Percentiles rank a stretch among this genome's conserved stretches.
Evolutionary conservation across 805 yeast species (phyloP).

Genomic region (Danielia reshetovae): DNA sequence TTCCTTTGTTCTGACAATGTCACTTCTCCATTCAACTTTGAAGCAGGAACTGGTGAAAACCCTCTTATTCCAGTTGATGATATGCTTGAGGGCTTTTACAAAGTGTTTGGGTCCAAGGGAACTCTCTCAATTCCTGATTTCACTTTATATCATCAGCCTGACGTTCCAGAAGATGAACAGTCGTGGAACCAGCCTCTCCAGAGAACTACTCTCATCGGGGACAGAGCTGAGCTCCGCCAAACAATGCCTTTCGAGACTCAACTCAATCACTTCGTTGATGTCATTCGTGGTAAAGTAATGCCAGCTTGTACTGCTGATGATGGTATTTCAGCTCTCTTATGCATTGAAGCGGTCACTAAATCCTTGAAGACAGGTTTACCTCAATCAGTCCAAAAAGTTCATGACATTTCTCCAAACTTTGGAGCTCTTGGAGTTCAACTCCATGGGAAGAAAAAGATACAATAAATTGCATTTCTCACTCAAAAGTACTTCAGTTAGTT

Average conservation of each 20-base stretch:
- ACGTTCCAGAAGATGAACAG: slow-evolving; percentile 1
- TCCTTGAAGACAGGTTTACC: slow-evolving; percentile 35
- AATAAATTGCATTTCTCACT: background rate
- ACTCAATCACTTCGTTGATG: slow-evolving; percentile 34
- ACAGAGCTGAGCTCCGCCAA: slow-evolving; percentile 12
- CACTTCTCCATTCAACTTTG: slow-evolving; percentile 36
- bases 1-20: slow-evolving; percentile 37
- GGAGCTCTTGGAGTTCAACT: background rate
- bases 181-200: slow-evolving; percentile 25
- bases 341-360: slow-evolving; percentile 32
- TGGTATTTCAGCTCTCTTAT: slow-evolving; percentile 34
- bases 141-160: slow-evolving; percentile 27
- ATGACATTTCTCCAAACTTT: slow-evolving; percentile 13
- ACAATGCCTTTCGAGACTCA: slow-evolving; percentile 35
- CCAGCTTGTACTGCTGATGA: slow-evolving; percentile 35
- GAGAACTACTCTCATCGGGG: slow-evolving; percentile 11
- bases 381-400: slow-evolving; percentile 22
- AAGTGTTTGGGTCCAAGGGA: slow-evolving; percentile 37
- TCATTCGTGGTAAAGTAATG: slow-evolving; percentile 24
- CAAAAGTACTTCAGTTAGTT: too few species aligned
- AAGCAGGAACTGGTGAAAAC: slow-evolving; percentile 38
- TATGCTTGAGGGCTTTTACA: slow-evolving; percentile 28
- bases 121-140: slow-evolving; percentile 37
- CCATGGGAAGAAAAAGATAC: background rate
- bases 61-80: slow-evolving; percentile 31